phyloP scores from a whole-genome alignment of 768 basidiomycete species.

The Phlebiopsis gigantea region DNA sequence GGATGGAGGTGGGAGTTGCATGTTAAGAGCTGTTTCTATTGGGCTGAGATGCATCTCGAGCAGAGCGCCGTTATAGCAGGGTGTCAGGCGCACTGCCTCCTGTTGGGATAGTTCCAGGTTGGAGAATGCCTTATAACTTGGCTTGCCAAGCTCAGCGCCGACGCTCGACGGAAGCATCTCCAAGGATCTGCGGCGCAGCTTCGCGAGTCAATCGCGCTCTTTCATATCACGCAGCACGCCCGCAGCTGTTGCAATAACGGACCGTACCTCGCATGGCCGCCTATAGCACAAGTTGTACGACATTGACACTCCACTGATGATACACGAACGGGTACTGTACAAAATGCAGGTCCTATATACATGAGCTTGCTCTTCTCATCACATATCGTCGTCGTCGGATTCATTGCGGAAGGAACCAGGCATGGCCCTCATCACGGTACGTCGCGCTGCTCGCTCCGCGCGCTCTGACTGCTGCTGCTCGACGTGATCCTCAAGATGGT shows the following conservation, averaged over 20 bases:
- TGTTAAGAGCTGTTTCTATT: slow-evolving; percentile 14
- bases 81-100: background rate
- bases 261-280: background rate
- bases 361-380: background rate
- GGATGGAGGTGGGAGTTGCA: slow-evolving; percentile 15
- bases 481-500: slow-evolving; percentile 68
- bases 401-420: slow-evolving; percentile 17
- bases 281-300: background rate
- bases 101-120: background rate
- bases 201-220: background rate
- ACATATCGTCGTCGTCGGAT: slow-evolving; percentile 8
- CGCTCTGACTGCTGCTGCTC: slow-evolving; percentile 45
- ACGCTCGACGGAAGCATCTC: no score
- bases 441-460: slow-evolving; percentile 18
- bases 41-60: slow-evolving; percentile 17
- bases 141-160: background rate
- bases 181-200: slow-evolving; percentile 6
- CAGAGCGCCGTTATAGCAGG: background rate
- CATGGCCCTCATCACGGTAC: slow-evolving; percentile 8
- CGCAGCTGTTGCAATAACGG: background rate
- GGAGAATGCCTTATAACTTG: background rate
- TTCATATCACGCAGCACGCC: background rate
- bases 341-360: background rate
- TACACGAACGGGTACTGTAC: slow-evolving; percentile 1
- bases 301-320: background rate